Evolutionary conservation across 2,329 filamentous ascomycete genomes (phyloP).

Genomic region (Trichoderma sp.): DNA sequence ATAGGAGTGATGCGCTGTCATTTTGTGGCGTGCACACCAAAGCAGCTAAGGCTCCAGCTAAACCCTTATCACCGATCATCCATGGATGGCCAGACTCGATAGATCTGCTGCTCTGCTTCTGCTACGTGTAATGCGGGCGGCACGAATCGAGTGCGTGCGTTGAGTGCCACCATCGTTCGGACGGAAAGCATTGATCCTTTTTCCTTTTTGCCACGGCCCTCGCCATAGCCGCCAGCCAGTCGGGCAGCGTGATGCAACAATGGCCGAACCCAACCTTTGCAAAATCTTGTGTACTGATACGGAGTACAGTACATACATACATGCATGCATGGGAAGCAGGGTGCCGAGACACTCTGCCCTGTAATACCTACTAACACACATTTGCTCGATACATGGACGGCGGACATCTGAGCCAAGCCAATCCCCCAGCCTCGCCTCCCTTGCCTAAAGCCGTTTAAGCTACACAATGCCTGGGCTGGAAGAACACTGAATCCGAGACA

Average conservation of each 20-base stretch:
- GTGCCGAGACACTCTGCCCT: neutral
- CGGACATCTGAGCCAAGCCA: neutral
- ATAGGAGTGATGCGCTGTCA: conserved; percentile 21
- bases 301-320: too few relatives aligned
- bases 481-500: conserved; percentile 1
- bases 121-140: neutral
- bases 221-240: neutral
- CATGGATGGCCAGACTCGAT: neutral
- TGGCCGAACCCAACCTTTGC: neutral
- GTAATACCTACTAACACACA: neutral
- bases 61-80: conserved; percentile 17
- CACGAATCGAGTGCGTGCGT: neutral
- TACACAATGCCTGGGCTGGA: neutral
- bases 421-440: conserved; percentile 9
- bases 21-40: conserved; percentile 20
- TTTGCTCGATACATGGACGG: neutral
- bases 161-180: neutral
- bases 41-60: conserved; percentile 8
- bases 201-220: neutral
- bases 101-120: neutral
- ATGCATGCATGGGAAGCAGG: neutral
- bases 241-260: neutral
- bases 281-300: neutral
- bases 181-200: neutral
- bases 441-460: neutral